Conservation (phyloP, 345 rosid genomes). For the Populus euphratica region DNA sequence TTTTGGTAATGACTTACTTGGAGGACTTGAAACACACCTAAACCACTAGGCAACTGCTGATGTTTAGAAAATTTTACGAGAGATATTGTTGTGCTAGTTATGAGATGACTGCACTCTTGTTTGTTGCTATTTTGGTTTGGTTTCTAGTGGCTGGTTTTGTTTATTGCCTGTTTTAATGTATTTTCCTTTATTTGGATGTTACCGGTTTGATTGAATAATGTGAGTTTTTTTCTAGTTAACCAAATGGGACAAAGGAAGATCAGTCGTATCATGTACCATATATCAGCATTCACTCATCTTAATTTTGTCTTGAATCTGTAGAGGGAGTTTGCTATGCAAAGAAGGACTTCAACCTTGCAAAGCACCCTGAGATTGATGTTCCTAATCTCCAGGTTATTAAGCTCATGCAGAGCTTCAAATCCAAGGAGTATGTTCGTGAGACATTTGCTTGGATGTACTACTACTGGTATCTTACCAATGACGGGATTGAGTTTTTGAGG, state of each 20-base stretch:
- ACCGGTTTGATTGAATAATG: neutral
- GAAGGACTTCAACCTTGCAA: conserved; percentile 71
- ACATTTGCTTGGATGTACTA: conserved; percentile 78
- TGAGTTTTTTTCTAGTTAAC: neutral
- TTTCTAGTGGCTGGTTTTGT: neutral
- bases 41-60: neutral
- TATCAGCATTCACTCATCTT: neutral
- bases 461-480: conserved; percentile 68
- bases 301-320: conserved; percentile 6
- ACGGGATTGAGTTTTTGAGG: conserved; percentile 65
- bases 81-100: neutral
- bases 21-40: neutral
- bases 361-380: conserved; percentile 71
- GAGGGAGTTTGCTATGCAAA: conserved; percentile 82
- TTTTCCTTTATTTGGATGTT: neutral
- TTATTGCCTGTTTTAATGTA: neutral
- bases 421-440: conserved; percentile 67
- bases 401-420: conserved; percentile 76
- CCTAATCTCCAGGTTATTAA: conserved; percentile 80
- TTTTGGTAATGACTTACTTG: neutral
- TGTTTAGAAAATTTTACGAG: neutral
- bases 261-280: neutral
- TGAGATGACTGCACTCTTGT: neutral
- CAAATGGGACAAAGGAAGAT: neutral
- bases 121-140: neutral